Percentiles rank a stretch among this genome's conserved stretches.
These are phyloP conservation scores for Berberis vulgaris DNA, from an alignment of 164 flowering plant species.

Conservation along the genomic window DNA sequence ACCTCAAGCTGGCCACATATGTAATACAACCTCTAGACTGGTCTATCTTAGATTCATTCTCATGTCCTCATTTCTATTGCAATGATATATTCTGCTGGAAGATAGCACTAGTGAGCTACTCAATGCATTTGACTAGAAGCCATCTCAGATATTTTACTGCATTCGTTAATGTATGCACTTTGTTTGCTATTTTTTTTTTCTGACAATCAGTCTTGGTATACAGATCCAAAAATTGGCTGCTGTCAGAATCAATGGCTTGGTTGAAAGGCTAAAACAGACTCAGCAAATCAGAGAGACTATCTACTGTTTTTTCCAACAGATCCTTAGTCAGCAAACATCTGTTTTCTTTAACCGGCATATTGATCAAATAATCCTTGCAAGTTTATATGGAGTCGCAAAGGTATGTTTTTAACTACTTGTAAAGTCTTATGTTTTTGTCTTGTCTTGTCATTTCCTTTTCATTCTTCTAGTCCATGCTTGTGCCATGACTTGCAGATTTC, in stretches of 20 bases:
- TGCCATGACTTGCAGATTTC: constrained; percentile 59
- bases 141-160: no score
- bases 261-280: constrained; percentile 77
- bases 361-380: constrained; percentile 90
- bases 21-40: no score
- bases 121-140: no score
- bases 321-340: constrained; percentile 58
- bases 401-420: constrained; percentile 26
- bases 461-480: background rate
- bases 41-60: no score
- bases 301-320: constrained; percentile 73
- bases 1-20: no score
- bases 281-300: constrained; percentile 75
- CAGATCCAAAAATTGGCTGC: constrained; percentile 91
- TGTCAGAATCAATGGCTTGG: constrained; percentile 93
- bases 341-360: constrained; percentile 88
- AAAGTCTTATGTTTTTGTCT: background rate
- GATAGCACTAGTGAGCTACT: no score
- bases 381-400: constrained; percentile 95
- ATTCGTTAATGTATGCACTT: background rate
- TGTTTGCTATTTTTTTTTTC: constrained; percentile 1
- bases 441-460: background rate
- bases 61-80: no score
- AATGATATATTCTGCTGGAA: no score
- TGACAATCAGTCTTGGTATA: constrained; percentile 5